Percentiles rank a stretch among this genome's conserved stretches.
Evolutionary conservation across 768 basidiomycete genomes (phyloP).

Genomic region (Boletus vinaceobasis): DNA sequence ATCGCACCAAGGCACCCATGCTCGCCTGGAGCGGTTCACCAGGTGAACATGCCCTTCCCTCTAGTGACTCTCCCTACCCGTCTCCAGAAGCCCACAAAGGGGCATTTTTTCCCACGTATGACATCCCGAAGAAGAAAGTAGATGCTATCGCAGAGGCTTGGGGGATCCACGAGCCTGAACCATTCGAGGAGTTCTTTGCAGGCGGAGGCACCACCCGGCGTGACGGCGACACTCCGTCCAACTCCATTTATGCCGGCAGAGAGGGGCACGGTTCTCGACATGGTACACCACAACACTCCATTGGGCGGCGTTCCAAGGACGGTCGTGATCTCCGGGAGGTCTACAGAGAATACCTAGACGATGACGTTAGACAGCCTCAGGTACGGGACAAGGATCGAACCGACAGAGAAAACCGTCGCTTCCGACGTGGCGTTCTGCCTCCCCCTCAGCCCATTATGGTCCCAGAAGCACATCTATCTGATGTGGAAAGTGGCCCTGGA

Average conservation of each 20-base stretch:
- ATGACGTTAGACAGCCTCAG: constrained; percentile 29
- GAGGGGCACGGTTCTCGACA: constrained; percentile 42
- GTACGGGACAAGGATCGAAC: constrained; percentile 35
- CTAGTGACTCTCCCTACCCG: constrained; percentile 50
- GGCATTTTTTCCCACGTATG: constrained; percentile 48
- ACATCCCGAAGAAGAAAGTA: constrained; percentile 76
- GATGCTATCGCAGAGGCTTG: constrained; percentile 90
- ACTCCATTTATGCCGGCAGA: constrained; percentile 66
- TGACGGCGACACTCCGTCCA: constrained; percentile 57
- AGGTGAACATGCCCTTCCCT: constrained; percentile 40
- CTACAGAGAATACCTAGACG: constrained; percentile 44
- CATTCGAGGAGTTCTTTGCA: constrained; percentile 85
- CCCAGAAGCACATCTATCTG: constrained; percentile 46
- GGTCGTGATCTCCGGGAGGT: constrained; percentile 48
- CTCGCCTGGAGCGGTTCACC: constrained; percentile 60
- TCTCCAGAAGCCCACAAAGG: constrained; percentile 39
- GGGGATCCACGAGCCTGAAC: constrained; percentile 91
- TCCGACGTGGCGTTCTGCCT: constrained; percentile 57
- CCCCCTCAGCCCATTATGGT: constrained; percentile 84
- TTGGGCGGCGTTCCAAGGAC: constrained; percentile 42
- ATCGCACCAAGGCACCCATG: constrained; percentile 78
- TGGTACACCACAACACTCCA: constrained; percentile 35
- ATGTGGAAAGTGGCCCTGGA: constrained; percentile 36
- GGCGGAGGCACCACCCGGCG: constrained; percentile 57
- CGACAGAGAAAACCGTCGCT: constrained; percentile 30